These are phyloP conservation scores for Salvia miltiorrhiza DNA, from an alignment of 257 asterid genomes.

Conservation along the genomic window DNA sequence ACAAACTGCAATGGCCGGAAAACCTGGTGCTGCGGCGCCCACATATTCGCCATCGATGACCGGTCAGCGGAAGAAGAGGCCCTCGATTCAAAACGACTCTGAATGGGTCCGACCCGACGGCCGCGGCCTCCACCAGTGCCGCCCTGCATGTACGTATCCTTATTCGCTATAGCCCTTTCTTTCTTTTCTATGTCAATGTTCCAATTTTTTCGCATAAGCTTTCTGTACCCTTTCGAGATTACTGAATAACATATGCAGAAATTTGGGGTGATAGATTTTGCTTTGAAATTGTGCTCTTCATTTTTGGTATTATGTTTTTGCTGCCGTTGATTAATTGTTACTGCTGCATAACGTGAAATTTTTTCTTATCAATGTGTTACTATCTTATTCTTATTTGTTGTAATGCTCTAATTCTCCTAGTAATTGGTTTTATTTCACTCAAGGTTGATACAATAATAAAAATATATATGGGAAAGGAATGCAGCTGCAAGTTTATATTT, in stretches of 20 bases:
- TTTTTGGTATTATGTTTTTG: not conserved
- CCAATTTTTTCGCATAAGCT: not conserved
- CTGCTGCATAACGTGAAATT: not conserved
- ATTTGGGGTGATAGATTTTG: not conserved
- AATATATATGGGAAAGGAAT: not conserved
- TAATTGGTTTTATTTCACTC: constrained; percentile 2
- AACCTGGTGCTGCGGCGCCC: constrained; percentile 47
- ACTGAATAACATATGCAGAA: not conserved
- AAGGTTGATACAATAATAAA: not conserved
- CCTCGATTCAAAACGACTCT: constrained; percentile 34
- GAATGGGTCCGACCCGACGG: constrained; percentile 87
- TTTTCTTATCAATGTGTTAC: not conserved
- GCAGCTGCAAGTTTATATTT: not conserved
- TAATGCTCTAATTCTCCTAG: not conserved
- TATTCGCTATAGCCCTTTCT: not conserved
- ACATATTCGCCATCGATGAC: constrained; percentile 86
- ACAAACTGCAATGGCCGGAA: constrained; percentile 45
- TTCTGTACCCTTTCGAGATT: not conserved
- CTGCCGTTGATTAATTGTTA: not conserved
- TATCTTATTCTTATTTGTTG: not conserved
- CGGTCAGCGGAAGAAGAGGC: constrained; percentile 40
- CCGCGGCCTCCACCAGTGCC: constrained; percentile 82
- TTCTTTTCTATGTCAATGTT: not conserved
- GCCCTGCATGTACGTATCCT: constrained; percentile 75
- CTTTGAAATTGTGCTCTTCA: not conserved